Percentiles rank a stretch among this genome's conserved stretches.
Conservation (phyloP, 371 early-diverging fungal genomes). For the Phascolomyces articulosus region DNA sequence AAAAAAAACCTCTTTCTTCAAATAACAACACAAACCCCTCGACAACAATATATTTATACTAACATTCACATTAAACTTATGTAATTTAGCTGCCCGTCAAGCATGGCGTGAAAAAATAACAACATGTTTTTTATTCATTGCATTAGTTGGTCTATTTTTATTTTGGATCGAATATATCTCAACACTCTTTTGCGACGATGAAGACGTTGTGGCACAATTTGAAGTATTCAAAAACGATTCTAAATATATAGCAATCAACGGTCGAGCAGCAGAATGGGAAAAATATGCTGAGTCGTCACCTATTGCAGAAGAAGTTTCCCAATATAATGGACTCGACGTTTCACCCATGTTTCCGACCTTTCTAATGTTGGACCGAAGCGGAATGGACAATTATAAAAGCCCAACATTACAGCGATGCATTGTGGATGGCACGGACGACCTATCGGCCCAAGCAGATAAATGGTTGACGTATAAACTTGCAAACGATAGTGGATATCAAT, state of each 20-base stretch:
- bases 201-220: conserved; percentile 25
- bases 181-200: conserved; percentile 44
- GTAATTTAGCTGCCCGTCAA: conserved; percentile 34
- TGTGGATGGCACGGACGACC: conserved; percentile 16
- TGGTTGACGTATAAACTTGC: conserved; percentile 35
- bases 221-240: conserved; percentile 34
- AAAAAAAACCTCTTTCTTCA: background rate
- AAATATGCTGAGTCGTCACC: conserved; percentile 14
- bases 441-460: conserved; percentile 30
- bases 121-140: conserved; percentile 28
- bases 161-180: conserved; percentile 51
- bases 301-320: conserved; percentile 31
- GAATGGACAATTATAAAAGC: conserved; percentile 23
- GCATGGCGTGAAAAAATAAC: conserved; percentile 58
- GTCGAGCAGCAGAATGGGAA: conserved; percentile 42
- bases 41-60: too few relatives aligned
- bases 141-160: conserved; percentile 31
- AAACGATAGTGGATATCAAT: conserved; percentile 39
- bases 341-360: conserved; percentile 51
- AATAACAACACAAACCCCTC: too few relatives aligned
- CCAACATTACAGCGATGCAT: conserved; percentile 33
- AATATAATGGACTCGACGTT: conserved; percentile 43
- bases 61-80: background rate
- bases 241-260: conserved; percentile 38
- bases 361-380: conserved; percentile 29